These are phyloP conservation scores for Hippophae tibetana DNA, from an alignment of 306 rosid species.

Conservation along the genomic window DNA sequence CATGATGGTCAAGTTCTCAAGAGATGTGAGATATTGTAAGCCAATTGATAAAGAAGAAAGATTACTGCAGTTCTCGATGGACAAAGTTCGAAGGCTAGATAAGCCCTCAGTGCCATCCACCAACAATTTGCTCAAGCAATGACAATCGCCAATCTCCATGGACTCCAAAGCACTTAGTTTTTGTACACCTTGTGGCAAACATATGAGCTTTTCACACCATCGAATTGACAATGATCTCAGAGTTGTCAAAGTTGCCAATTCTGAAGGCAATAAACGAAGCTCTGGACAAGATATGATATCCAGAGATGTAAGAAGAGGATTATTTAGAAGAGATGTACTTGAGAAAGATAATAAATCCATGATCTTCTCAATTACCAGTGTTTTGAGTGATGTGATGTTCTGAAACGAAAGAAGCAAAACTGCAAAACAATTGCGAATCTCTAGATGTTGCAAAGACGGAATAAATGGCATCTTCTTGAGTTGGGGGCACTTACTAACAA, in stretches of 20 bases:
- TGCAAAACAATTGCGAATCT: not conserved
- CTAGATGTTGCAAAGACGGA: slow-evolving; percentile 1
- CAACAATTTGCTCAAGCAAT: not conserved
- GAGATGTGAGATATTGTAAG: slow-evolving; percentile 5
- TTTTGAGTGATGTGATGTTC: not conserved
- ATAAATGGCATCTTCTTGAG: not conserved
- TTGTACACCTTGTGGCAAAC: slow-evolving; percentile 5
- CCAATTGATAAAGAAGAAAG: slow-evolving; percentile 5
- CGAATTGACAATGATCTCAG: slow-evolving; percentile 12
- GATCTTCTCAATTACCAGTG: slow-evolving; percentile 3
- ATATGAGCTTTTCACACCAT: not conserved
- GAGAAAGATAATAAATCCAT: not conserved
- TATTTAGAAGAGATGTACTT: not conserved
- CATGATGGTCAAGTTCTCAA: slow-evolving; percentile 14
- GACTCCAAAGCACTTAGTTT: slow-evolving; percentile 12
- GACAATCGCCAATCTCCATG: slow-evolving; percentile 10
- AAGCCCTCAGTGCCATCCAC: not conserved
- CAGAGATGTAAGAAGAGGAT: not conserved
- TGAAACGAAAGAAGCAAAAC: not conserved
- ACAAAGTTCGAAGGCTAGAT: slow-evolving; percentile 11
- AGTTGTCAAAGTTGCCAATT: not conserved
- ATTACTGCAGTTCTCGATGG: slow-evolving; percentile 11
- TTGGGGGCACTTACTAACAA: not conserved
- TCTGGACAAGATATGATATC: slow-evolving; percentile 7
- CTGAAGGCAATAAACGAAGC: not conserved